A percentile compares a stretch with the other conserved stretches of the same genome.
phyloP scores from a whole-genome alignment of 495 filamentous ascomycete species.

The Cercophora newfieldiana region DNA sequence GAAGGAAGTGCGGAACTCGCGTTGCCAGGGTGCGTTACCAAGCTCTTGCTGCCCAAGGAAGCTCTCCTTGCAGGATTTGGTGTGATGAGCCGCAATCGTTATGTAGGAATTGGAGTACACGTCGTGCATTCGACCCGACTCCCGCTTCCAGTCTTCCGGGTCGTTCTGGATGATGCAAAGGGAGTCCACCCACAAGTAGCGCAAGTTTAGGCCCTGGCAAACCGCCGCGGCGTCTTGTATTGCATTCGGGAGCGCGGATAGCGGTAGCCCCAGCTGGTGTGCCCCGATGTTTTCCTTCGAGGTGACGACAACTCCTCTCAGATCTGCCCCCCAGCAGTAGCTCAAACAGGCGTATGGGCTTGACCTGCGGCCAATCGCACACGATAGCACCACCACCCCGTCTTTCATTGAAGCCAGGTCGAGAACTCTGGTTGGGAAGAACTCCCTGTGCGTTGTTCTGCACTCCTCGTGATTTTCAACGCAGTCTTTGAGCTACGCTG shows the following conservation, averaged over 20 bases:
- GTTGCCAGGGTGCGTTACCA: background rate
- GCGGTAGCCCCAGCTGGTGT: constrained; percentile 22
- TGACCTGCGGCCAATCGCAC: background rate
- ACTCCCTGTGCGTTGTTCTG: background rate
- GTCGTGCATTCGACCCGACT: constrained; percentile 33
- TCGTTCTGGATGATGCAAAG: constrained; percentile 38
- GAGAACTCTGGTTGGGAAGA: background rate
- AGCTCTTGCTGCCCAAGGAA: constrained; percentile 1
- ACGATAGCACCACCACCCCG: background rate
- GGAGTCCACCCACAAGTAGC: constrained; percentile 40
- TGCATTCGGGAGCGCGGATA: constrained; percentile 23
- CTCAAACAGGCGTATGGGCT: constrained; percentile 17
- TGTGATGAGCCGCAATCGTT: constrained; percentile 27
- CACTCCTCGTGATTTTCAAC: background rate
- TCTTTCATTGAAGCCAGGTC: background rate
- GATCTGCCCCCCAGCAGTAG: constrained; percentile 28
- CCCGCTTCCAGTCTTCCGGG: constrained; percentile 28
- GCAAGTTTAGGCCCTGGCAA: constrained; percentile 29
- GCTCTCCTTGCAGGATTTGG: constrained; percentile 6
- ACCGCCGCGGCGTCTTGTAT: constrained; percentile 38
- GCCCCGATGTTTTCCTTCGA: background rate
- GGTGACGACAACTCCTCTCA: background rate
- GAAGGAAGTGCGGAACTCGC: background rate
- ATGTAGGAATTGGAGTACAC: constrained; percentile 32
- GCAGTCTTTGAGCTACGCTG: background rate